These are phyloP conservation scores for Pulveroboletus sp. DNA, from an alignment of 768 basidiomycete species.

Conservation along the genomic window DNA sequence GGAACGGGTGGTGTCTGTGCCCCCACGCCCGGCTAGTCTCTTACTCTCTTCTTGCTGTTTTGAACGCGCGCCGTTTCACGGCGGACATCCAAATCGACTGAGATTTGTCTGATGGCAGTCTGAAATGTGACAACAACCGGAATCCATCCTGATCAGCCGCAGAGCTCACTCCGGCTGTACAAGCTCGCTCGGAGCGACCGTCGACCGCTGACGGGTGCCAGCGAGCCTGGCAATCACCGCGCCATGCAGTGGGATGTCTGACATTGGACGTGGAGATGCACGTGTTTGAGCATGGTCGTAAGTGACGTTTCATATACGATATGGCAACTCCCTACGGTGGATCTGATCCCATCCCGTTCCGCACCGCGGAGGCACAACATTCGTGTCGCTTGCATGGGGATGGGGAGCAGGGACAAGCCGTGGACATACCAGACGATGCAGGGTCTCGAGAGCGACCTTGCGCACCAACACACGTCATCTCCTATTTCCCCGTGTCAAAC, in stretches of 20 bases:
- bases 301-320: neutral
- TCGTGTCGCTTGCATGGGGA: neutral
- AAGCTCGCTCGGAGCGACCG: neutral
- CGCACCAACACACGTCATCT: neutral
- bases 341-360: constrained; percentile 9
- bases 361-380: neutral
- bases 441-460: too few relatives aligned
- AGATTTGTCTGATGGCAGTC: constrained; percentile 22
- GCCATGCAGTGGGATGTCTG: neutral
- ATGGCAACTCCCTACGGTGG: neutral
- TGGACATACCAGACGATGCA: neutral
- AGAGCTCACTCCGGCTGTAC: neutral
- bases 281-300: neutral
- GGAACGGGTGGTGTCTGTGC: neutral
- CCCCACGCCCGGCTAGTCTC: too few relatives aligned
- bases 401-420: neutral
- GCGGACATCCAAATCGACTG: constrained; percentile 10
- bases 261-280: neutral
- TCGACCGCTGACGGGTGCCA: constrained; percentile 1
- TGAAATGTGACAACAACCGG: constrained; percentile 1
- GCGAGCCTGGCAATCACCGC: neutral
- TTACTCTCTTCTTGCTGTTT: neutral
- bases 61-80: constrained; percentile 2
- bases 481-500: neutral
- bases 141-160: too few relatives aligned